A percentile compares a stretch with the other conserved stretches of the same genome.
Evolutionary conservation across 768 basidiomycete genomes (phyloP).

Genomic region (Tulasnella sp.): DNA sequence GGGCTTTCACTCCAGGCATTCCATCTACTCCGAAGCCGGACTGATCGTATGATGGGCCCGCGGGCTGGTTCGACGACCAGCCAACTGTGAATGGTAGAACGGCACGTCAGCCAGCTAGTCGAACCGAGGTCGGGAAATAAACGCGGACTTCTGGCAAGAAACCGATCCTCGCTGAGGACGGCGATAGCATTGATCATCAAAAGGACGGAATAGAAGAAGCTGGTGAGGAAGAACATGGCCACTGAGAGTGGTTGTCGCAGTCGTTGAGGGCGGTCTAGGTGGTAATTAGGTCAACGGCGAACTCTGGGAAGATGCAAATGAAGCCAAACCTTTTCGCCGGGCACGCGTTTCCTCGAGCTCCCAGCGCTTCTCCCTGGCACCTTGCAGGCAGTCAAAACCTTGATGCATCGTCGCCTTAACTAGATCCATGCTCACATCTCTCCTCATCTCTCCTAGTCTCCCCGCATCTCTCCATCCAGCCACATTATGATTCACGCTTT

Average conservation of each 20-base stretch:
- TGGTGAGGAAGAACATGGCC: slow-evolving; percentile 21
- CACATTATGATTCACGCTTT: slow-evolving; percentile 5
- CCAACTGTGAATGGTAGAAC: slow-evolving; percentile 47
- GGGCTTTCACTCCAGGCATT: slow-evolving; percentile 58
- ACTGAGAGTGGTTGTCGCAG: slow-evolving; percentile 20
- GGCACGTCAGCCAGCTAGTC: slow-evolving; percentile 17
- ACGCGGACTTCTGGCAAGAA: slow-evolving; percentile 77
- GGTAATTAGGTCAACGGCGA: background rate
- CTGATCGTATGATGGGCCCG: slow-evolving; percentile 31
- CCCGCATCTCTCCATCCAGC: background rate
- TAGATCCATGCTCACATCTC: background rate
- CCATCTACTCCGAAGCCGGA: slow-evolving; percentile 38
- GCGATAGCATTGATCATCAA: slow-evolving; percentile 92
- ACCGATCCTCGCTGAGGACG: slow-evolving; percentile 90
- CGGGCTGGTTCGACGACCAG: slow-evolving; percentile 64
- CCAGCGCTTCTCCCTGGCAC: background rate
- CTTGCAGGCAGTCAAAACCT: background rate
- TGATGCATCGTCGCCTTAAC: background rate
- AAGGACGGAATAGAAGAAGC: slow-evolving; percentile 70
- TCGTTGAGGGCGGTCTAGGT: background rate
- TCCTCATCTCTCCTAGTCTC: background rate
- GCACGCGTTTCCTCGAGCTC: background rate
- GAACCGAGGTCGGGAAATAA: background rate
- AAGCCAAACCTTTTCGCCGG: background rate
- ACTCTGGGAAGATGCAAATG: background rate